Base-by-base conservation (phyloP, 768 basidiomycete genomes). In the Psilocybe sp. region DNA sequence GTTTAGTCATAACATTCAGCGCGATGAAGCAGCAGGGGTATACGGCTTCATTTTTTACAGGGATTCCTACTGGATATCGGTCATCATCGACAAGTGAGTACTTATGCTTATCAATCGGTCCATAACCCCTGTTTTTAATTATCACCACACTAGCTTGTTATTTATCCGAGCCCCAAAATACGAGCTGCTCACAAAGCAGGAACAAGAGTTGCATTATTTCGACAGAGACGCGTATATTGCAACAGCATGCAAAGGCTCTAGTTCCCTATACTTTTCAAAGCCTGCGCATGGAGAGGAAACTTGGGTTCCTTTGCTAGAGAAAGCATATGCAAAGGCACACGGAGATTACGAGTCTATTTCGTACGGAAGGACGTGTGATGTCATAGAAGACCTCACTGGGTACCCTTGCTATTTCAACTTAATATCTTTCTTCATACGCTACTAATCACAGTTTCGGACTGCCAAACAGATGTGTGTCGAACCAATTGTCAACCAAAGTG, bases 1-100 rank as follows among this genome's bases (percentile, higher is more conserved):
- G 31, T 35, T 33, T 20, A 36, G 3, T 12, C n/a, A 31, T 14
- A n/a, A n/a, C 1, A 4, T 36, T 1, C 41, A 77, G 75, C 69
- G 76, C 19, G 76, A 81, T 50, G 78, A 81, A 54, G 36, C 72
- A 53, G 72, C 80, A 33, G 79, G 80, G 11, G 72, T 82, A 0
- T 82, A 81, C 55, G 81, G 81, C 4, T 82, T 80, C 62, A 77
- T 81, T 35, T 81, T 82, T 63, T 80, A 75, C 62, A 58, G 76
- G 20, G 78, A 82, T 49, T 66, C 68, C 28, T 60, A 60, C 34
- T 82, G 80, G 80, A 74, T 75, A 11, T 75, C 74, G 14, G 77
- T 82, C 5, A 69, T 82, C 14, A 74, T 82, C 46, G 81, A 82
- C 56, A 80, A 82, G 79, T 81, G 46, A 45, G 75, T 67, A 33